Evolutionary conservation across 1,284 basidiomycete species (phyloP).

Genomic region (Apiotrichum gracile): DNA sequence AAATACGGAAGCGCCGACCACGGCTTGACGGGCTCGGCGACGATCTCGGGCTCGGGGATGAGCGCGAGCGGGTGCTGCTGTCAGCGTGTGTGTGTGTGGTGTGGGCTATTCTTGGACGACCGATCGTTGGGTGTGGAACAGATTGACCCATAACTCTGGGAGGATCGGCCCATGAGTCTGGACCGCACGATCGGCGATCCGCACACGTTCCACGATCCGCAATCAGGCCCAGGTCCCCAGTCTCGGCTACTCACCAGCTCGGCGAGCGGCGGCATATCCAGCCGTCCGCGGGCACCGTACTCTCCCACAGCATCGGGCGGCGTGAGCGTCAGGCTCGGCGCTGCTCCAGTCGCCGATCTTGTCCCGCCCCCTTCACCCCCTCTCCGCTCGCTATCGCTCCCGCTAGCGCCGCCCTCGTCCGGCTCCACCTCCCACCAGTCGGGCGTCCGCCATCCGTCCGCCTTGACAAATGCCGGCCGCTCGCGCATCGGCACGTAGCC

Average conservation of each 20-base stretch:
- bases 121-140: too few relatives aligned
- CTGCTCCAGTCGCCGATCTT: too few relatives aligned
- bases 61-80: conserved; percentile 12
- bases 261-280: background rate
- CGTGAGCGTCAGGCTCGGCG: background rate
- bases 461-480: conserved; percentile 16
- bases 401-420: background rate
- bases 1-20: conserved; percentile 27
- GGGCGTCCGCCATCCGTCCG: conserved; percentile 30
- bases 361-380: background rate
- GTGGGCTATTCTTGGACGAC: background rate
- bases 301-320: background rate
- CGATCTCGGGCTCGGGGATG: conserved; percentile 1
- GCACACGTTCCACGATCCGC: background rate
- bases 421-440: conserved; percentile 40
- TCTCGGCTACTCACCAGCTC: conserved; percentile 11
- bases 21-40: conserved; percentile 25
- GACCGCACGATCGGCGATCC: background rate
- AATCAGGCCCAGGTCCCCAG: too few relatives aligned
- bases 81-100: background rate
- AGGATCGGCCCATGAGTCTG: background rate
- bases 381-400: background rate
- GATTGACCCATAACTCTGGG: too few relatives aligned
- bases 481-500: conserved; percentile 42
- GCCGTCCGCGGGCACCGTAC: conserved; percentile 4